Conservation (phyloP, 2,329 filamentous ascomycete species). For the Alternaria metachromatica region DNA sequence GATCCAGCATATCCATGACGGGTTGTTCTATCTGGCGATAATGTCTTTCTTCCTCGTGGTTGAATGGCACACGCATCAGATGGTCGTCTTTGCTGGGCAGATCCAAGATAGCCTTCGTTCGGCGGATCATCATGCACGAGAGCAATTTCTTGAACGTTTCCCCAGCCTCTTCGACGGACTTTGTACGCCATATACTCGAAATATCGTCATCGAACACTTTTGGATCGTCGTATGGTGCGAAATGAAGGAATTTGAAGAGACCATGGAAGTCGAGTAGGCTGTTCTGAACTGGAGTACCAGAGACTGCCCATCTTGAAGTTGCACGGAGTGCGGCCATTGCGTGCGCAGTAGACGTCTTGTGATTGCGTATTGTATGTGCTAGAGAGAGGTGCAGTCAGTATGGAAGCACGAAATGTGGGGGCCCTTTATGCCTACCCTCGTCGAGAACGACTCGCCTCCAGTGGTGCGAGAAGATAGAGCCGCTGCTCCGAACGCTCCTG, state of each 20-base stretch:
- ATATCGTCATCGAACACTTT: constrained; percentile 53
- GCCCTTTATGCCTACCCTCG: constrained; percentile 5
- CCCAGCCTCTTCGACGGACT: constrained; percentile 45
- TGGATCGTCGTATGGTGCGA: constrained; percentile 31
- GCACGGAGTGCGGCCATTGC: constrained; percentile 50
- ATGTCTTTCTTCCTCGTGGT: neutral
- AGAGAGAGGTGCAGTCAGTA: neutral
- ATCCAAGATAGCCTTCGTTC: constrained; percentile 49
- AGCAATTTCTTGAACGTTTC: constrained; percentile 51
- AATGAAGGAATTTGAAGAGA: constrained; percentile 24
- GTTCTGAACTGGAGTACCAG: constrained; percentile 52
- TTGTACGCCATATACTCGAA: constrained; percentile 48
- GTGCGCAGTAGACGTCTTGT: constrained; percentile 3
- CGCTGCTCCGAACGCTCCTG: neutral
- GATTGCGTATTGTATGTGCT: constrained; percentile 38
- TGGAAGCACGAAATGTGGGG: rapidly evolving
- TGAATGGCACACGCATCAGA: neutral
- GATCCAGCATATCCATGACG: neutral
- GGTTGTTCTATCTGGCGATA: neutral
- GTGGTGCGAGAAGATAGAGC: constrained; percentile 20
- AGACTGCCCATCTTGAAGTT: constrained; percentile 60
- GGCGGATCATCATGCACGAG: constrained; percentile 49
- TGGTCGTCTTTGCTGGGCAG: constrained; percentile 49
- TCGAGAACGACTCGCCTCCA: constrained; percentile 53
- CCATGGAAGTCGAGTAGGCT: constrained; percentile 21